phyloP scores from a whole-genome alignment of 441 rosid genomes.

The Sinapis alba region DNA sequence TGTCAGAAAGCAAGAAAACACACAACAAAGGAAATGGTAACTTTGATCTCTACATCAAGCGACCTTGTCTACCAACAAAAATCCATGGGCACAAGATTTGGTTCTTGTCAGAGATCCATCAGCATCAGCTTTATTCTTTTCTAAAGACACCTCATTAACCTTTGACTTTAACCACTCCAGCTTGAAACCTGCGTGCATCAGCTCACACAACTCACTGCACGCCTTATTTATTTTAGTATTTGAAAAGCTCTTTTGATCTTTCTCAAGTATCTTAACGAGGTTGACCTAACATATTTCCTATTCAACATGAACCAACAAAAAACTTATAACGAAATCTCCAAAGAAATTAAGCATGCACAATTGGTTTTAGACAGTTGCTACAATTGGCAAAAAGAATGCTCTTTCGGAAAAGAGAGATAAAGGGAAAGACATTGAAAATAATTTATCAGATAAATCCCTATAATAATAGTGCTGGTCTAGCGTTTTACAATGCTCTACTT shows the following conservation, averaged over 20 bases:
- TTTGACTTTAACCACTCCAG: background rate
- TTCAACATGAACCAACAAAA: too few relatives aligned
- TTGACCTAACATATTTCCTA: too few relatives aligned
- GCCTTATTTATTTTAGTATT: background rate
- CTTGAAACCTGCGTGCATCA: background rate
- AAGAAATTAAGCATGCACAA: too few relatives aligned
- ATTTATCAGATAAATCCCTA: too few relatives aligned
- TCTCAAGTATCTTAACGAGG: background rate
- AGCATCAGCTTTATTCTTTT: too few relatives aligned
- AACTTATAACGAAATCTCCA: too few relatives aligned
- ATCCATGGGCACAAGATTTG: background rate
- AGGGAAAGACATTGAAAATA: too few relatives aligned
- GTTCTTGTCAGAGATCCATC: background rate
- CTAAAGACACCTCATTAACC: background rate
- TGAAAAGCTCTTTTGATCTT: background rate
- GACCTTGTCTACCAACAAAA: background rate
- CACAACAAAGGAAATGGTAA: background rate
- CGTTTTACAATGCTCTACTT: too few relatives aligned
- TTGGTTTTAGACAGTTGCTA: too few relatives aligned
- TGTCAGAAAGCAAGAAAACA: background rate
- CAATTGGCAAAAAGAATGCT: too few relatives aligned
- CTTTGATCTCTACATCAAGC: background rate
- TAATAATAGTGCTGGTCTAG: too few relatives aligned
- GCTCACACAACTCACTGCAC: background rate
- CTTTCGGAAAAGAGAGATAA: too few relatives aligned